phyloP scores from a whole-genome alignment of 306 rosid genomes.

The Inga leiocalycina region DNA sequence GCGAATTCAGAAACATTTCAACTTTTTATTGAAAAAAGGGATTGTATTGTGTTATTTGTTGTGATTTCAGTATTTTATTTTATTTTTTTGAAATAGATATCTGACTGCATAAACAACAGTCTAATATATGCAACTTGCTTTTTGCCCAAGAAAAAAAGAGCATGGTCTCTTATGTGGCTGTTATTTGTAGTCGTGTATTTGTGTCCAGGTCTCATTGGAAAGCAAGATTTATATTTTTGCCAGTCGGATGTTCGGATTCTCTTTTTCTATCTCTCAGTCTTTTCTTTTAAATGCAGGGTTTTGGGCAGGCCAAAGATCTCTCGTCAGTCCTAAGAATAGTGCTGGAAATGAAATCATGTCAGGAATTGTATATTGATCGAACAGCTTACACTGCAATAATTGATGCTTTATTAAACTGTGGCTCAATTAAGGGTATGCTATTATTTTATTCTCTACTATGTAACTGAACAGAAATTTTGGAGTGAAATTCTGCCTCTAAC shows the following conservation, averaged over 20 bases:
- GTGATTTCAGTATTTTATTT: not conserved
- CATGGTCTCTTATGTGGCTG: not conserved
- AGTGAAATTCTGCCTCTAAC: constrained; percentile 1
- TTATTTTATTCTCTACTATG: constrained; percentile 18
- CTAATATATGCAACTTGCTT: not conserved
- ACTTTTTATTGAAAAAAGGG: not conserved
- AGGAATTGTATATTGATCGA: constrained; percentile 60
- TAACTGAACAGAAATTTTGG: constrained; percentile 23
- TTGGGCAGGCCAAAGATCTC: constrained; percentile 69
- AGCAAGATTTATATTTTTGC: not conserved
- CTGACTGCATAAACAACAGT: constrained; percentile 18
- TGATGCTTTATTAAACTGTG: constrained; percentile 77
- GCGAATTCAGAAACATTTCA: not conserved
- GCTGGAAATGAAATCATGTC: constrained; percentile 71
- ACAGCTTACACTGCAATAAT: constrained; percentile 80
- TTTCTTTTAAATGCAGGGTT: constrained; percentile 57
- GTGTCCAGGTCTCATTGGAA: not conserved
- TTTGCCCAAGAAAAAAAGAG: not conserved
- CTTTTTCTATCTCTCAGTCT: constrained; percentile 20
- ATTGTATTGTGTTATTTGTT: not conserved
- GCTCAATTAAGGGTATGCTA: constrained; percentile 66
- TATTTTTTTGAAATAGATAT: not conserved
- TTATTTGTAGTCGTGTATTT: not conserved
- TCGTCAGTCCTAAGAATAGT: constrained; percentile 59
- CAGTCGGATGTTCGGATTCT: constrained; percentile 5